Conservation (phyloP, 2,329 filamentous ascomycete species). For the Rugonectria rugulosa region DNA sequence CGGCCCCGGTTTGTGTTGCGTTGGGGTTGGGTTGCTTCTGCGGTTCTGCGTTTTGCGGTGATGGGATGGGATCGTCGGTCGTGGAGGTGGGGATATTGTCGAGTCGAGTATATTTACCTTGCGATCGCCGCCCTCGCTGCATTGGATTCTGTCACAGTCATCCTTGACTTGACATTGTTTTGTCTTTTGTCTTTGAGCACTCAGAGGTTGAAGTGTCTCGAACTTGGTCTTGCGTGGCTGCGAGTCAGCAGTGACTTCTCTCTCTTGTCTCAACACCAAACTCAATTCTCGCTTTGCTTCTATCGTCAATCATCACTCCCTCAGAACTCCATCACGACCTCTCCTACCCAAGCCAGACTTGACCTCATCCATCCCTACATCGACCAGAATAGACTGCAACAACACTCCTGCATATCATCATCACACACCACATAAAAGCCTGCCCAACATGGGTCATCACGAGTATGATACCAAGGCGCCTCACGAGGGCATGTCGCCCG, state of each 20-base stretch:
- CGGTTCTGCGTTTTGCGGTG: background rate
- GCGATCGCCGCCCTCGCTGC: background rate
- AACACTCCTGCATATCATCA: background rate
- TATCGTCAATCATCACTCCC: background rate
- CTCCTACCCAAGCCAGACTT: background rate
- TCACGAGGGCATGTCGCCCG: slow-evolving; percentile 57
- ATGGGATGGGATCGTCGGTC: slow-evolving; percentile 27
- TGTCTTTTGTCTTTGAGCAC: slow-evolving; percentile 11
- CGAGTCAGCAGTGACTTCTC: background rate
- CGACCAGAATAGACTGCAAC: background rate
- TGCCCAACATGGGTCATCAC: slow-evolving; percentile 32
- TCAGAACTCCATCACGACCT: background rate
- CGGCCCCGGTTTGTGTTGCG: background rate
- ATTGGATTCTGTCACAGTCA: background rate
- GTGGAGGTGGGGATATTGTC: slow-evolving; percentile 26
- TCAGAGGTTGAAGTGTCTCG: background rate
- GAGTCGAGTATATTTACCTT: slow-evolving; percentile 25
- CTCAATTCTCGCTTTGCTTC: too few species aligned
- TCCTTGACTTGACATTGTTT: slow-evolving; percentile 5
- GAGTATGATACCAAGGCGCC: slow-evolving; percentile 49
- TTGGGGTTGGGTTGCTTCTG: background rate
- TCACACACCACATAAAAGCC: background rate
- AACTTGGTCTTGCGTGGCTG: background rate
- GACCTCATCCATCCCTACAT: too few species aligned
- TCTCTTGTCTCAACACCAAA: background rate